These are phyloP conservation scores for Theobroma cacao DNA, from an alignment of 345 rosid species.

Conservation along the genomic window DNA sequence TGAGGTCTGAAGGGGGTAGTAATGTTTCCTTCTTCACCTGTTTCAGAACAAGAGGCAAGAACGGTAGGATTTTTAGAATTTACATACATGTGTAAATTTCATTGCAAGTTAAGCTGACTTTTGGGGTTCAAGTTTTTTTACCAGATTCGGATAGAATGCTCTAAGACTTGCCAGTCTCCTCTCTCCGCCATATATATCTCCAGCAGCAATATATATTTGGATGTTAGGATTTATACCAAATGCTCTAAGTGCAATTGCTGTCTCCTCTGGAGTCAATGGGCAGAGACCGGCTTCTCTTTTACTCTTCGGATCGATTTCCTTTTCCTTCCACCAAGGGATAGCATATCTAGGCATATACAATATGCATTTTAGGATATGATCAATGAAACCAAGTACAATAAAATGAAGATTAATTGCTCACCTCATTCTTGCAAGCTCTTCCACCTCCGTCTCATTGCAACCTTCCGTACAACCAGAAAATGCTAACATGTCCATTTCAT, in stretches of 20 bases:
- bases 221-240: conserved; percentile 63
- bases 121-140: conserved; percentile 14
- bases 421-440: conserved; percentile 52
- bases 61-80: not conserved
- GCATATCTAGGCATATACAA: conserved; percentile 48
- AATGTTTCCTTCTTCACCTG: conserved; percentile 92
- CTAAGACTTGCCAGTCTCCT: conserved; percentile 59
- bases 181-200: conserved; percentile 84
- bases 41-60: not conserved
- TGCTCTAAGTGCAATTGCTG: conserved; percentile 64
- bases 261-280: conserved; percentile 97
- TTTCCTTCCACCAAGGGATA: conserved; percentile 97
- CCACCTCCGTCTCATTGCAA: conserved; percentile 63
- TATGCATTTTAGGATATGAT: not conserved
- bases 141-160: conserved; percentile 72
- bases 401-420: not conserved
- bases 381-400: not conserved
- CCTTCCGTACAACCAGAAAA: conserved; percentile 94
- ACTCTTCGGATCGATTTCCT: conserved; percentile 69
- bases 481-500: conserved; percentile 96
- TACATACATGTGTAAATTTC: not conserved
- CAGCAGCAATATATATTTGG: conserved; percentile 89
- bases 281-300: conserved; percentile 86
- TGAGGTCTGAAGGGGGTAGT: conserved; percentile 57
- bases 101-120: conserved; percentile 1